Evolutionary conservation across 2,329 filamentous ascomycete genomes (phyloP).

Genomic region (Ampelomyces quisqualis): DNA sequence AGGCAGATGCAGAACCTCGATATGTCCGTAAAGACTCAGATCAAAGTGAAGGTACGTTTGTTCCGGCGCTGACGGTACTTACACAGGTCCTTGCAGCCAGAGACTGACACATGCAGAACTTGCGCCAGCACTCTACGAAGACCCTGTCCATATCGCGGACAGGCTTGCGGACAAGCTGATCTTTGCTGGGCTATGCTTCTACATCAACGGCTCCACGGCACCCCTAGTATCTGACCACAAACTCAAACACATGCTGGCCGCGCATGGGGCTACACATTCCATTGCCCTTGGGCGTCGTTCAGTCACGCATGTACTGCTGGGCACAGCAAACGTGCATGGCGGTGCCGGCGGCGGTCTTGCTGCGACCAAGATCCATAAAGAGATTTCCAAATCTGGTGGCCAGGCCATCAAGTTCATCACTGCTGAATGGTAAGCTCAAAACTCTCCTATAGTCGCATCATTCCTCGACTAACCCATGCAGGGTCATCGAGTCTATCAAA

Average conservation of each 20-base stretch:
- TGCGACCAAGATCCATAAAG: slow-evolving; percentile 75
- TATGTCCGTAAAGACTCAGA: too few relatives aligned
- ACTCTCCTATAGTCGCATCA: background rate
- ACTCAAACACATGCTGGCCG: slow-evolving; percentile 73
- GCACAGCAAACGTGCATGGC: slow-evolving; percentile 42
- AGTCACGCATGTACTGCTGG: slow-evolving; percentile 85
- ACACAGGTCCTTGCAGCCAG: too few relatives aligned
- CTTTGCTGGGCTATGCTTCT: slow-evolving; percentile 72
- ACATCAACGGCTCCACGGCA: slow-evolving; percentile 84
- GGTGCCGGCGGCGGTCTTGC: slow-evolving; percentile 75
- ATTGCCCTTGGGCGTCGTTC: slow-evolving; percentile 68
- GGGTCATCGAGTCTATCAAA: slow-evolving; percentile 81
- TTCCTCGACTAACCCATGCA: slow-evolving; percentile 39
- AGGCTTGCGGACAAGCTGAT: slow-evolving; percentile 48
- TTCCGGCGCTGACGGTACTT: too few relatives aligned
- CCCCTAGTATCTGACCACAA: slow-evolving; percentile 82
- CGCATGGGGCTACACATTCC: slow-evolving; percentile 72
- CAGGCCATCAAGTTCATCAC: slow-evolving; percentile 75
- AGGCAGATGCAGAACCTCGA: background rate
- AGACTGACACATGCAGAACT: background rate
- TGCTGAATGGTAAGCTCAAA: slow-evolving; percentile 67
- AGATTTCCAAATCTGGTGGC: slow-evolving; percentile 68
- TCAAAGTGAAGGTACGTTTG: background rate
- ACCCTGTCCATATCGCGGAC: slow-evolving; percentile 2
- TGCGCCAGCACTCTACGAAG: background rate